Base-by-base conservation (phyloP, 495 filamentous ascomycete species). In the Penicillium antarcticum region DNA sequence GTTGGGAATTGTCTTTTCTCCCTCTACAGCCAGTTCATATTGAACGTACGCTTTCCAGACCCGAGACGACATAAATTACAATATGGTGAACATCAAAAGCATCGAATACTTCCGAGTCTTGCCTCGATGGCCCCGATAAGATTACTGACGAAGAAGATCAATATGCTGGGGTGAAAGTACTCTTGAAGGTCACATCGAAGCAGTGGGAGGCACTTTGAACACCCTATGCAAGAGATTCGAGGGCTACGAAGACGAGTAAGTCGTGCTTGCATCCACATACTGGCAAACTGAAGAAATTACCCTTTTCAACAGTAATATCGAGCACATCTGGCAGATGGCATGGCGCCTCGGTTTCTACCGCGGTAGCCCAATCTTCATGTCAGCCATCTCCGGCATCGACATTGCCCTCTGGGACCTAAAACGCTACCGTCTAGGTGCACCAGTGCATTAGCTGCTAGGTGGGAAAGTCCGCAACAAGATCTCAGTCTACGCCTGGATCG, bases 331-430 rank as follows among this genome's bases (percentile, higher is more conserved):
- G 88, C 88, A 92, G 61, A 75, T 73, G 29, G 76, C 78, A 19
- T 90, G 83, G 76, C 79, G 88, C 46, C 71, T 81, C 2, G 83
- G 83, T 11, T 92, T 92, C 70, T 92, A 92, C 67, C 80, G 88
- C 23, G 88, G 88, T 13, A 88, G 88, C 1, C 86, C 88, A 0
- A 87, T 92, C 18, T 85, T 92, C 56, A 90, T 91, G 87, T 87
- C 83, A 45, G 88, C 88, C 8, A 71, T 91, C 21, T 77, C 86
- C 1, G 88, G 88, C 3, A 84, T 92, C 53, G 88, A 91, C 58
- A 91, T 92, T 61, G 88, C 88, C 0, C 71, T 92, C 4, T 91
- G 88, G 88, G 88, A 92, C 72, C 60, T 91, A 37, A 91, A 92
- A 57, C 72, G 74, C 3, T 66, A 72, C 2, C 67, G 60, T 52